These are phyloP conservation scores for Saccharomyces hybrid DNA, from an alignment of 1,139 yeast genomes.

Conservation along the genomic window DNA sequence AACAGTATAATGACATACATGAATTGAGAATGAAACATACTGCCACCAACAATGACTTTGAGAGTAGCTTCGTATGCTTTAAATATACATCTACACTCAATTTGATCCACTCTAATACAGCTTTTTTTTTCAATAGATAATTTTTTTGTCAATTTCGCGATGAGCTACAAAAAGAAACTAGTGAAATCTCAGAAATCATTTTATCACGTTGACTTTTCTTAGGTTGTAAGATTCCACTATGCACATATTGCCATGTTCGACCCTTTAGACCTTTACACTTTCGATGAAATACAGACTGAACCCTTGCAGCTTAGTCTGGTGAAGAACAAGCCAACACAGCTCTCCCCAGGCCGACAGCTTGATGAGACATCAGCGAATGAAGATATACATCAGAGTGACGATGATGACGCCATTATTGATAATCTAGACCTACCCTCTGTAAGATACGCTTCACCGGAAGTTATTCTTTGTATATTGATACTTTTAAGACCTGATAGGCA, in stretches of 20 bases:
- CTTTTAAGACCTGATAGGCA: conserved; percentile 46
- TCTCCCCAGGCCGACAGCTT: neutral
- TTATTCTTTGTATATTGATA: conserved; percentile 41
- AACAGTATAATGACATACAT: neutral
- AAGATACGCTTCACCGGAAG: conserved; percentile 43
- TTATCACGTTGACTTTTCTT: neutral
- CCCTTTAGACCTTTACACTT: conserved; percentile 33
- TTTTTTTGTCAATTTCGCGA: neutral
- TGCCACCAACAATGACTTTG: neutral
- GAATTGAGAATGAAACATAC: neutral
- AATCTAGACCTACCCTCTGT: conserved; percentile 60
- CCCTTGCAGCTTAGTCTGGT: neutral
- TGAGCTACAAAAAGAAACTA: neutral
- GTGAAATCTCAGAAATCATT: neutral
- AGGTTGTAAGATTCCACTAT: neutral
- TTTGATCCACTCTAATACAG: neutral
- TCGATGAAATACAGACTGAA: conserved; percentile 7
- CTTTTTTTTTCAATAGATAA: neutral
- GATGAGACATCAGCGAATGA: neutral
- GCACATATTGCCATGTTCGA: conserved; percentile 28
- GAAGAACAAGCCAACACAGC: neutral
- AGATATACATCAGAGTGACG: conserved; percentile 16
- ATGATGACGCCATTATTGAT: conserved; percentile 40
- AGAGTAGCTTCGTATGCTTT: too few species aligned
- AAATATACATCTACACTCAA: too few species aligned